phyloP scores from a whole-genome alignment of 2,329 filamentous ascomycete species.

The Emmonsia crescens region DNA sequence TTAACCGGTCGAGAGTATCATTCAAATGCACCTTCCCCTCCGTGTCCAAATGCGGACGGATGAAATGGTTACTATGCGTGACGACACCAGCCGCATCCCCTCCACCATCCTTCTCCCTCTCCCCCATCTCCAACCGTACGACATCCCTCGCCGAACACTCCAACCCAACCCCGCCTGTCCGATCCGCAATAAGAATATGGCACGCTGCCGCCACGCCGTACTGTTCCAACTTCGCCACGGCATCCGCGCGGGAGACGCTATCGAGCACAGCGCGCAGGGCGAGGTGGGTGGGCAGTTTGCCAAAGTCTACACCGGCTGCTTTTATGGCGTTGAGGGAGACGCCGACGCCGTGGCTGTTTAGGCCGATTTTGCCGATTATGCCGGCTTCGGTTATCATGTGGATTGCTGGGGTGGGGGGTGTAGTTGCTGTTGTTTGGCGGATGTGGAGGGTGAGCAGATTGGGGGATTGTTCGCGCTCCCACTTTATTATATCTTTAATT shows the following conservation, averaged over 20 bases:
- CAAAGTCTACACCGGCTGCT: slow-evolving; percentile 38
- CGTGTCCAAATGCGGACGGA: slow-evolving; percentile 13
- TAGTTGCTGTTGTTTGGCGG: slow-evolving; percentile 17
- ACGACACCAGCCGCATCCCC: slow-evolving; percentile 8
- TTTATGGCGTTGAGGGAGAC: slow-evolving; percentile 47
- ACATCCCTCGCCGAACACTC: slow-evolving; percentile 34
- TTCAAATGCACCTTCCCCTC: slow-evolving; percentile 15
- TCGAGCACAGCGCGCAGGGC: slow-evolving; percentile 45
- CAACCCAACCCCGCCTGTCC: slow-evolving; percentile 36
- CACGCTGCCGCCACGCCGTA: slow-evolving; percentile 43
- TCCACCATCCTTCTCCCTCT: slow-evolving; percentile 1
- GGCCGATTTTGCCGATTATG: slow-evolving; percentile 48
- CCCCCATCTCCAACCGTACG: slow-evolving; percentile 10
- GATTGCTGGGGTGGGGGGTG: slow-evolving; percentile 30
- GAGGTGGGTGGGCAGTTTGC: slow-evolving; percentile 44
- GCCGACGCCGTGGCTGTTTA: slow-evolving; percentile 45
- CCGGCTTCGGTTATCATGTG: slow-evolving; percentile 48
- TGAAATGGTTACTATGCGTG: slow-evolving; percentile 24
- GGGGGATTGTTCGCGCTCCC: slow-evolving; percentile 38
- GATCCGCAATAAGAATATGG: slow-evolving; percentile 45
- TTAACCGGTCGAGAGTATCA: slow-evolving; percentile 17
- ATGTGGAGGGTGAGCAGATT: slow-evolving; percentile 42
- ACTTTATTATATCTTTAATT: slow-evolving; percentile 17
- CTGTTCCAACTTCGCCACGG: slow-evolving; percentile 34
- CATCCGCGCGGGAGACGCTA: slow-evolving; percentile 33